phyloP scores from a whole-genome alignment of 2,329 filamentous ascomycete species.

The Sarocladiaceae sp. region DNA sequence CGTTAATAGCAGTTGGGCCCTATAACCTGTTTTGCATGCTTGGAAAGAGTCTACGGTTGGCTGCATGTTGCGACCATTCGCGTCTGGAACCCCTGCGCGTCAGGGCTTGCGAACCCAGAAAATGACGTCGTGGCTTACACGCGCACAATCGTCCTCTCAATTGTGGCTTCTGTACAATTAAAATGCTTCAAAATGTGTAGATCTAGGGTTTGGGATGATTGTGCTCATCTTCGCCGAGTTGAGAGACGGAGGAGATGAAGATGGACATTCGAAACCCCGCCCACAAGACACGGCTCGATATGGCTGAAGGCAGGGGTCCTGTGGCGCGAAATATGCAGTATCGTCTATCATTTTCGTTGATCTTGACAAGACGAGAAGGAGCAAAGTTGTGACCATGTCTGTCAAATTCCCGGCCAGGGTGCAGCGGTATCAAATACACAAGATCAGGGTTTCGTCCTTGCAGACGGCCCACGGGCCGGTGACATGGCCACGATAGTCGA shows the following conservation, averaged over 20 bases:
- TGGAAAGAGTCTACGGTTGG: no score
- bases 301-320: background rate
- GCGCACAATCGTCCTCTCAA: no score
- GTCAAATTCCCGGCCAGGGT: background rate
- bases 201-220: background rate
- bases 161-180: background rate
- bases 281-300: background rate
- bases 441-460: background rate
- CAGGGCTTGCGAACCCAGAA: constrained; percentile 6
- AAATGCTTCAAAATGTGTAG: background rate
- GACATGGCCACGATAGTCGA: background rate
- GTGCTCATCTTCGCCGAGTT: background rate
- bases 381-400: background rate
- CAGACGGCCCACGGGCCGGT: constrained; percentile 1
- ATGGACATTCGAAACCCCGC: background rate
- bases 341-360: background rate
- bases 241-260: constrained; percentile 1
- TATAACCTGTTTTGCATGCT: no score
- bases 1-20: no score
- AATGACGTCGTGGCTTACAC: constrained; percentile 5
- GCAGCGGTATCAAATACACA: background rate
- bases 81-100: constrained; percentile 6
- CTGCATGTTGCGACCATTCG: background rate
- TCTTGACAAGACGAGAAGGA: background rate
- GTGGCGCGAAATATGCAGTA: background rate